Conservation (phyloP, 495 filamentous ascomycete genomes). For the Usnea hakonensis region DNA sequence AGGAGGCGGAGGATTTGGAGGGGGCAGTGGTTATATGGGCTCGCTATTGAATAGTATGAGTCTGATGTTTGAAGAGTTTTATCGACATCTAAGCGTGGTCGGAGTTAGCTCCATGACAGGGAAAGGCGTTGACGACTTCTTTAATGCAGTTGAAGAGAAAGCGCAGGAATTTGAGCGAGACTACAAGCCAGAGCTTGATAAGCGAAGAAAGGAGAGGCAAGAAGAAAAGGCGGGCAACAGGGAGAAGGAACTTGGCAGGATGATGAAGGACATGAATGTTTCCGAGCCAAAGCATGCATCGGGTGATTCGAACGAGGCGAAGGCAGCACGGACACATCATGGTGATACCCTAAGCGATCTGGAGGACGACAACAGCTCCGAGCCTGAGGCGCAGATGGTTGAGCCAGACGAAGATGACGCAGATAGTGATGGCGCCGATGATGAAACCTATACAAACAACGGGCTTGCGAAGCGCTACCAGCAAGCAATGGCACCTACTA, state of each 20-base stretch:
- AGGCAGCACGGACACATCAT: constrained; percentile 29
- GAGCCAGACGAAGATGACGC: constrained; percentile 30
- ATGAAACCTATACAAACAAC: constrained; percentile 33
- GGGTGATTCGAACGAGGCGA: constrained; percentile 26
- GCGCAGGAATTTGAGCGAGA: constrained; percentile 82
- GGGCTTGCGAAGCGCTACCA: constrained; percentile 41
- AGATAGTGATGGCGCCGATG: constrained; percentile 23
- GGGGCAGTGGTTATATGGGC: constrained; percentile 94
- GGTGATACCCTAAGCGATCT: constrained; percentile 47
- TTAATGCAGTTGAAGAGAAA: constrained; percentile 78
- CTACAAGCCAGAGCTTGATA: constrained; percentile 87
- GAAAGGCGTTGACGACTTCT: constrained; percentile 85
- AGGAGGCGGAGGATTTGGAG: constrained; percentile 51
- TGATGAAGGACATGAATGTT: constrained; percentile 93
- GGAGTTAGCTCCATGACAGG: constrained; percentile 92
- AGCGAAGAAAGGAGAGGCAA: constrained; percentile 64
- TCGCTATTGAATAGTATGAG: constrained; percentile 94
- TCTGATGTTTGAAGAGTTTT: constrained; percentile 96
- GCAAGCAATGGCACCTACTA: constrained; percentile 36
- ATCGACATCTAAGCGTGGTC: constrained; percentile 82
- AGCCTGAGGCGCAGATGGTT: constrained; percentile 20
- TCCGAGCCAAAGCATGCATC: constrained; percentile 36
- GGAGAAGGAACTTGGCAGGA: constrained; percentile 74
- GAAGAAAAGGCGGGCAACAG: constrained; percentile 58
- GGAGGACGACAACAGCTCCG: constrained; percentile 39